phyloP scores from a whole-genome alignment of 2,329 filamentous ascomycete genomes.

The Paracorniculantispora psalliotae region DNA sequence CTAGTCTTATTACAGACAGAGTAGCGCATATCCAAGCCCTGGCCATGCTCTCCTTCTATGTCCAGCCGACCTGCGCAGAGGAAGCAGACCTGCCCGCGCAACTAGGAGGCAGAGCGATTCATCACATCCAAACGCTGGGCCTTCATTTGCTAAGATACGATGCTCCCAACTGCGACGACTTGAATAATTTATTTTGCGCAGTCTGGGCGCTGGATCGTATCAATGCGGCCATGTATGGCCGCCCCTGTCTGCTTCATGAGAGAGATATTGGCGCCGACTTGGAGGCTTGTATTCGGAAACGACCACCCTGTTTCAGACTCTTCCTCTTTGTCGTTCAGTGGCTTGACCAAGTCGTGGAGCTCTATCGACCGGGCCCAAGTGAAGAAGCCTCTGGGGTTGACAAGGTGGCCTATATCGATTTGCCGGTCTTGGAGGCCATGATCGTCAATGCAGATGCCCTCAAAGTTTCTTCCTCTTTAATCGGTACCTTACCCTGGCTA shows the following conservation, averaged over 20 bases:
- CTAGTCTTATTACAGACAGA: slow-evolving; percentile 49
- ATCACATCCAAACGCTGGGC: slow-evolving; percentile 52
- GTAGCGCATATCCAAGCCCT: slow-evolving; percentile 51
- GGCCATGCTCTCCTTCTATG: slow-evolving; percentile 52
- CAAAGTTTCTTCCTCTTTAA: slow-evolving; percentile 42
- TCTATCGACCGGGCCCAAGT: slow-evolving; percentile 52
- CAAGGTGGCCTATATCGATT: slow-evolving; percentile 44
- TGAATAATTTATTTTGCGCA: slow-evolving; percentile 50
- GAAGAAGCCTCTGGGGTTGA: slow-evolving; percentile 35
- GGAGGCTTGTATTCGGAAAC: slow-evolving; percentile 44
- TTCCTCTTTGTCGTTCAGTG: slow-evolving; percentile 50
- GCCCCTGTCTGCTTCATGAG: slow-evolving; percentile 56
- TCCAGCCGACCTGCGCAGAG: slow-evolving; percentile 48
- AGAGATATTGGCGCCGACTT: slow-evolving; percentile 53
- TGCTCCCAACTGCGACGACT: slow-evolving; percentile 35
- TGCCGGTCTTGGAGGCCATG: slow-evolving; percentile 54
- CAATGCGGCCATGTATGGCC: slow-evolving; percentile 54
- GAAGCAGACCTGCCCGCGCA: slow-evolving; percentile 52
- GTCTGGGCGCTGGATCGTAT: slow-evolving; percentile 58
- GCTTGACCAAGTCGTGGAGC: slow-evolving; percentile 53
- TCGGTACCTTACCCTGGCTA: slow-evolving; percentile 35
- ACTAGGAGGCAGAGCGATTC: slow-evolving; percentile 48
- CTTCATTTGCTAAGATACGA: slow-evolving; percentile 46
- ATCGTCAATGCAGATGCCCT: slow-evolving; percentile 50
- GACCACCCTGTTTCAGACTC: slow-evolving; percentile 51